Evolutionary conservation across 345 rosid species (phyloP).

Genomic region (Orychophragmus violaceus): DNA sequence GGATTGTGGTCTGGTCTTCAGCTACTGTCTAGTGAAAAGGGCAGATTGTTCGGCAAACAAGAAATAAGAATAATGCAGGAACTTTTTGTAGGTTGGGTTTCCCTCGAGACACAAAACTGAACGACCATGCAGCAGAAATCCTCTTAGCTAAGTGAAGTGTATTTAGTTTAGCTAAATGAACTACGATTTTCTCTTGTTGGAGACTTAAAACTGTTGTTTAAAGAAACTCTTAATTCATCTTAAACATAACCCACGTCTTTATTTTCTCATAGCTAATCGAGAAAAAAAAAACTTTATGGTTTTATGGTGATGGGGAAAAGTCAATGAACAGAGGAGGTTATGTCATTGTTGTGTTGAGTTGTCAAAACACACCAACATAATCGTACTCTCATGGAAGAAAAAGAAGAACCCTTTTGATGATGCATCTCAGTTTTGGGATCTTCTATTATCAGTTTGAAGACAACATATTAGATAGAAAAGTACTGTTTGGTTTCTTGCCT

Average conservation of each 20-base stretch:
- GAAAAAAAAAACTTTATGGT: background rate
- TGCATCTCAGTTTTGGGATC: conserved; percentile 26
- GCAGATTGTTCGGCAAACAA: background rate
- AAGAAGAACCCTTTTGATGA: conserved; percentile 12
- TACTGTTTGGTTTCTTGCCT: conserved; percentile 18
- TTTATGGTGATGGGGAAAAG: background rate
- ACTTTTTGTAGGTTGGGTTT: background rate
- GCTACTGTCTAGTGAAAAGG: conserved; percentile 10
- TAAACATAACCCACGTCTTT: conserved; percentile 2
- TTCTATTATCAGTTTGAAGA: conserved; percentile 24
- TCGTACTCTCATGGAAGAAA: conserved; percentile 2
- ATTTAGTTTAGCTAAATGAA: conserved; percentile 26
- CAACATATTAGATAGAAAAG: background rate
- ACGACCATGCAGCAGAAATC: background rate
- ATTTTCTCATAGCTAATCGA: background rate
- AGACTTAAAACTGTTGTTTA: conserved; percentile 7
- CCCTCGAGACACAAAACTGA: background rate
- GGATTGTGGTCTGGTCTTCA: conserved; percentile 8
- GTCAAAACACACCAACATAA: conserved; percentile 16
- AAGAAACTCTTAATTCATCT: background rate
- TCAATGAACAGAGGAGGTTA: background rate
- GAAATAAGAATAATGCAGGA: conserved; percentile 13
- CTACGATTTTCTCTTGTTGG: conserved; percentile 4
- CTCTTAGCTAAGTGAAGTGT: conserved; percentile 13
- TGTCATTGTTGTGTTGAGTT: conserved; percentile 14